These are phyloP conservation scores for Penicillium sp. DNA, from an alignment of 2,329 filamentous ascomycete species.

Conservation along the genomic window DNA sequence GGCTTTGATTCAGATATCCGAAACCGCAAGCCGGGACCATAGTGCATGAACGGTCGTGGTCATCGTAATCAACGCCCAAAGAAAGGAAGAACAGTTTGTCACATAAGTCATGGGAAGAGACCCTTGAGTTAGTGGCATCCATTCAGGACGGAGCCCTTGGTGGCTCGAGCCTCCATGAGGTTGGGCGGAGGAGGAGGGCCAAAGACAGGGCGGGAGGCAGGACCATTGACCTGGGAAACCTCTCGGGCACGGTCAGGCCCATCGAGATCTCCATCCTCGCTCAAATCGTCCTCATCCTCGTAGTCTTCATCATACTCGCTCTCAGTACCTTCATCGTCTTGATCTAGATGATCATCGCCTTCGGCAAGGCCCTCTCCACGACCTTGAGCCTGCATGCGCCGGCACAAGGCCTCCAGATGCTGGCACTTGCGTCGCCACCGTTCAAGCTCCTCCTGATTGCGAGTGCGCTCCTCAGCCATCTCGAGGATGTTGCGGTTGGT, in stretches of 20 bases:
- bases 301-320: constrained; percentile 53
- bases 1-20: background rate
- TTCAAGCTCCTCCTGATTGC: constrained; percentile 69
- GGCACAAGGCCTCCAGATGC: constrained; percentile 88
- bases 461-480: constrained; percentile 89
- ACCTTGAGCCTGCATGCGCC: constrained; percentile 92
- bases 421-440: constrained; percentile 77
- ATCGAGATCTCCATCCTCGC: constrained; percentile 48
- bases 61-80: constrained; percentile 4
- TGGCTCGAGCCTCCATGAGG: constrained; percentile 41
- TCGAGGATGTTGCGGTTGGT: constrained; percentile 92
- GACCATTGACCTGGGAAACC: constrained; percentile 25
- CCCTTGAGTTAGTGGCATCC: constrained; percentile 31
- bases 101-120: background rate
- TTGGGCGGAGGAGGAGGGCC: constrained; percentile 48
- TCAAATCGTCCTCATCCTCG: constrained; percentile 56
- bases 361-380: constrained; percentile 64
- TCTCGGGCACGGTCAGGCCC: constrained; percentile 23
- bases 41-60: background rate
- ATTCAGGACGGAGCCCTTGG: constrained; percentile 42
- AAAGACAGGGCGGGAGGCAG: constrained; percentile 40
- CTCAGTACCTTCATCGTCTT: constrained; percentile 37
- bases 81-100: background rate
- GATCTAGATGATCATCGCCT: constrained; percentile 46
- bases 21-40: background rate